A percentile compares a stretch with the other conserved stretches of the same genome.
These are phyloP conservation scores for Powellomyces hirtus DNA, from an alignment of 192 early-diverging fungal genomes.

Conservation along the genomic window DNA sequence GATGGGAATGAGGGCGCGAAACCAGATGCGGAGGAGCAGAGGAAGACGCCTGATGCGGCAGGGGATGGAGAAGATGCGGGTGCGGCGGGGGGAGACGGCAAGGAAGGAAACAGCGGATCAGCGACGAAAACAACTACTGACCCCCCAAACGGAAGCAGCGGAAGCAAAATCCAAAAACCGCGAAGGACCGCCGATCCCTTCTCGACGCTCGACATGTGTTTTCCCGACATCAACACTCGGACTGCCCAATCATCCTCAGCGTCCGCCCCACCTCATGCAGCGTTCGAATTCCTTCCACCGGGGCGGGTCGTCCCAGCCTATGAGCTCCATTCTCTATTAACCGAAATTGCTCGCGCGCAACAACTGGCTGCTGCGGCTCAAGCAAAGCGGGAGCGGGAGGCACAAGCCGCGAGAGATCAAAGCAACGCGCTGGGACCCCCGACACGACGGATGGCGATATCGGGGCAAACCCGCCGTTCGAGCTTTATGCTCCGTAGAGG, in stretches of 20 bases:
- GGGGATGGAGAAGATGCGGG: neutral
- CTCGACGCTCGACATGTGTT: neutral
- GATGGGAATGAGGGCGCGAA: neutral
- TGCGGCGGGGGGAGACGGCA: neutral
- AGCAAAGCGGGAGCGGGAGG: neutral
- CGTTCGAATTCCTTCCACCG: neutral
- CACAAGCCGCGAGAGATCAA: neutral
- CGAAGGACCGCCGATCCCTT: neutral
- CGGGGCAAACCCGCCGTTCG: neutral
- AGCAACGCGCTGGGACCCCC: neutral
- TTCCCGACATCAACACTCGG: neutral
- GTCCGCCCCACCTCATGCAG: too few species aligned
- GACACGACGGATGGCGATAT: neutral
- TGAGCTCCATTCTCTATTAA: conserved; percentile 7
- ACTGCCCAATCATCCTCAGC: neutral
- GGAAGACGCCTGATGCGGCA: neutral
- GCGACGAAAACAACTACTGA: too few species aligned
- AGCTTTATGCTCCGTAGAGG: neutral
- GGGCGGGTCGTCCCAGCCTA: neutral
- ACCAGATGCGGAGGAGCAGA: neutral
- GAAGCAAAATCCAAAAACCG: neutral
- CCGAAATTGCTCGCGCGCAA: neutral
- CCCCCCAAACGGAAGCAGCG: too few species aligned
- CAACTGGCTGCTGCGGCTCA: neutral
- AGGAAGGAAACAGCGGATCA: neutral